Conservation (phyloP, 106 monocot genomes). For the Acorus calamus region DNA sequence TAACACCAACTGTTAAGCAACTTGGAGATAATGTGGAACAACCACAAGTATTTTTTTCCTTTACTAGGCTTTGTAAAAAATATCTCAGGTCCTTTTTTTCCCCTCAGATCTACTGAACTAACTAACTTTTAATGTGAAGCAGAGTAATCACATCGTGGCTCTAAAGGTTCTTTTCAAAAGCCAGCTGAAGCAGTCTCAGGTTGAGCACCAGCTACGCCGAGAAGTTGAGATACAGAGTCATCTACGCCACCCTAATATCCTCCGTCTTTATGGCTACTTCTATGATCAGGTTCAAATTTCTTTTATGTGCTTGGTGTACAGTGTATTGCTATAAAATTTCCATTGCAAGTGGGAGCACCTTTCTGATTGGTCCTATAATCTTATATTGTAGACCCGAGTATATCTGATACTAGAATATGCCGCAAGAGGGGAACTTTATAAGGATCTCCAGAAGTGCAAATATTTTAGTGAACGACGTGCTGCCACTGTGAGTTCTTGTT, state of each 20-base stretch:
- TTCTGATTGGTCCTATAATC: no score
- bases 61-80: no score
- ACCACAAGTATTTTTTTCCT: no score
- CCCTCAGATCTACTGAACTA: no score
- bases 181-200: not conserved
- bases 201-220: not conserved
- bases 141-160: constrained; percentile 2
- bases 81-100: no score
- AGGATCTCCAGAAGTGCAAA: not conserved
- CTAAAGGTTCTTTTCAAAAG: not conserved
- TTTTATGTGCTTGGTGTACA: not conserved
- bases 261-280: not conserved
- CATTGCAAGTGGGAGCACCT: no score
- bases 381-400: constrained; percentile 16
- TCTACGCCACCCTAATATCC: not conserved
- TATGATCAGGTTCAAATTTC: constrained; percentile 24
- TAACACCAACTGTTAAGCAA: no score
- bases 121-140: not conserved
- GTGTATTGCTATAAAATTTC: not conserved
- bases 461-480: not conserved
- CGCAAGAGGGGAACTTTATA: not conserved
- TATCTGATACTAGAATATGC: not conserved
- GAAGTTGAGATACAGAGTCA: not conserved
- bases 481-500: constrained; percentile 31
- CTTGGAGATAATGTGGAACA: no score